A percentile compares a stretch with the other conserved stretches of the same genome.
These are phyloP conservation scores for Xylaria scruposa DNA, from an alignment of 495 filamentous ascomycete species.

Conservation along the genomic window DNA sequence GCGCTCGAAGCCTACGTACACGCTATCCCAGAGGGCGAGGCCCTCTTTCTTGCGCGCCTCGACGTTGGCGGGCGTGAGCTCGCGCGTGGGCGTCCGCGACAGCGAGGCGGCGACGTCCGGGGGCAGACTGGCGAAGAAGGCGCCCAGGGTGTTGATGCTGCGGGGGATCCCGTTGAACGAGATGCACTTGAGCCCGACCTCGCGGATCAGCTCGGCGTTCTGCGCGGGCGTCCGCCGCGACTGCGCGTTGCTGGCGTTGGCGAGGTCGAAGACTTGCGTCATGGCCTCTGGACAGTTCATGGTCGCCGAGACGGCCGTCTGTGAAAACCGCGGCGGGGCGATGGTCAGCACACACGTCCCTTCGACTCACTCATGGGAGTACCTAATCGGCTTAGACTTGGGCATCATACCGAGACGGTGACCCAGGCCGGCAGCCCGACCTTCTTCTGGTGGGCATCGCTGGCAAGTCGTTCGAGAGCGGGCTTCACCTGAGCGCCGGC, in stretches of 20 bases:
- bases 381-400: too few relatives aligned
- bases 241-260: constrained; percentile 27
- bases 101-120: constrained; percentile 50
- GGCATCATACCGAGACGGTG: constrained; percentile 39
- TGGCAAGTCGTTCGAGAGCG: constrained; percentile 59
- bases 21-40: constrained; percentile 68
- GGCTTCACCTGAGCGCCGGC: constrained; percentile 59
- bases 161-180: constrained; percentile 84
- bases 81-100: constrained; percentile 57
- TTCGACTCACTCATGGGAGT: background rate
- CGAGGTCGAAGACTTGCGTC: constrained; percentile 41
- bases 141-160: constrained; percentile 76
- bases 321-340: background rate
- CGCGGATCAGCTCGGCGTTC: constrained; percentile 76
- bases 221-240: constrained; percentile 55
- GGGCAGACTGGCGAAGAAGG: constrained; percentile 66
- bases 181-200: constrained; percentile 82
- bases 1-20: constrained; percentile 73
- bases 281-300: constrained; percentile 76
- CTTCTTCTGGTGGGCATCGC: constrained; percentile 53
- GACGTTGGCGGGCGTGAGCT: constrained; percentile 57
- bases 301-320: constrained; percentile 77
- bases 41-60: constrained; percentile 56
- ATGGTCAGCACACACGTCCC: background rate
- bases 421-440: constrained; percentile 47